Evolutionary conservation across 75 land plant species (phyloP), one percentile per base, ranked within the genome.

Genomic region (Pinus tabuliformis): DNA sequence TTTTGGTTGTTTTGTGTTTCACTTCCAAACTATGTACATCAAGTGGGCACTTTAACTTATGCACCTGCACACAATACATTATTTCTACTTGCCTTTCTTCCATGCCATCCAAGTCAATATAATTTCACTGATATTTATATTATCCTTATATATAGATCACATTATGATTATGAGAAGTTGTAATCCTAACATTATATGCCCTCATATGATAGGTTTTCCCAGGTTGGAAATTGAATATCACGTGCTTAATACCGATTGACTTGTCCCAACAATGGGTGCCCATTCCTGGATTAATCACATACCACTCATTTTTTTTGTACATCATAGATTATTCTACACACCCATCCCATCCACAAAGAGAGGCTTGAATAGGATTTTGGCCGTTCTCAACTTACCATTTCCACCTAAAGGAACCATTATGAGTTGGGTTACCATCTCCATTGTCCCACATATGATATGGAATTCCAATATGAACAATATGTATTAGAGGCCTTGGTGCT

Each of bases 361-460:
- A 12, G 6, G 56, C 73, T 70, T 70, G 73, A 49, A n/a, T 21
- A 70, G 56, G 14, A 63, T 39, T 39, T 11, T 39, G 17, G 39
- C 16, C 39, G 49, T 70, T 56, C 6, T 70, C 73, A 42, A 20
- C 22, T 70, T 42, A 56, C 13, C 56, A n/a, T n/a, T 70, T 56
- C 73, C 73, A 70, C 16, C 73, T 56, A 70, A 70, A 70, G 11
- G 56, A 26, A 45, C 73, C 73, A 49, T 71, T 71, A 71, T 71
- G 73, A 21, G 56, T 3, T 37, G 20, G 73, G 52, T 45, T 49
- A 21, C 73, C 49, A 71, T 71, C 73, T 71, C 73, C 73, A 45
- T 71, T 45, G 5, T 71, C 56, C 73, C 73, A 71, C 52, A 49
- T 22, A 45, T 42, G 73, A 49, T 71, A 71, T 42, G 73, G 56